Conservation (phyloP, 1,284 basidiomycete genomes). For the Vanrija sp. region DNA sequence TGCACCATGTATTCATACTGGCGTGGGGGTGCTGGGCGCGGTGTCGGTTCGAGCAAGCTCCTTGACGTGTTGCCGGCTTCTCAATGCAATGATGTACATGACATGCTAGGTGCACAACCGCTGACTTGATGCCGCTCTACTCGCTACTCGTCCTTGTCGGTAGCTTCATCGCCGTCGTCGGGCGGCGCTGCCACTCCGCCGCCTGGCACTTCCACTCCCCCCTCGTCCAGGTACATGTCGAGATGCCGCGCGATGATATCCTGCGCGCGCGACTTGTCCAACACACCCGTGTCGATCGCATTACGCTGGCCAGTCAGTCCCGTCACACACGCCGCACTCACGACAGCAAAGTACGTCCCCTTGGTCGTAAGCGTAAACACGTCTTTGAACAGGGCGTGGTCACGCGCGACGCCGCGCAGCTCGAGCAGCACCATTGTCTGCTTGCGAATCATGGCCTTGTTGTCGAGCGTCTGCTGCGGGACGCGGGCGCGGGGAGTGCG, state of each 20-base stretch:
- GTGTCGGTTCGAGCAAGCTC: too few relatives aligned
- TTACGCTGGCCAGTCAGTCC: conserved; percentile 11
- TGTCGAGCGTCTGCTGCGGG: conserved; percentile 37
- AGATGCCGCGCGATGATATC: conserved; percentile 32
- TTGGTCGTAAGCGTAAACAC: conserved; percentile 41
- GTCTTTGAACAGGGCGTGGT: conserved; percentile 41
- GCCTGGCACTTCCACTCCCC: too few relatives aligned
- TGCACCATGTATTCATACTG: not conserved
- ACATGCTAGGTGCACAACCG: not conserved
- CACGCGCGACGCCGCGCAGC: conserved; percentile 25
- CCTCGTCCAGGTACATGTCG: conserved; percentile 38
- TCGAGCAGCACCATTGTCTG: conserved; percentile 36
- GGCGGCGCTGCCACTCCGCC: too few relatives aligned
- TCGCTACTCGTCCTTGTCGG: conserved; percentile 6
- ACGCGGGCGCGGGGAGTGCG: conserved; percentile 19
- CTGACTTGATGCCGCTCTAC: not conserved
- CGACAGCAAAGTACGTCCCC: conserved; percentile 44
- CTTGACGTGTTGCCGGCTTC: too few relatives aligned
- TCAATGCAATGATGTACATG: not conserved
- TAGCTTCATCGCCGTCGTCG: too few relatives aligned
- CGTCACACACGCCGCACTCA: conserved; percentile 17
- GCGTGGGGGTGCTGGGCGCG: too few relatives aligned
- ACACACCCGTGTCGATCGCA: conserved; percentile 13
- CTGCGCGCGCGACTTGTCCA: conserved; percentile 35
- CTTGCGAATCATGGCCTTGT: conserved; percentile 45